Conservation (phyloP, 768 basidiomycete species). For the Suillus sp. region DNA sequence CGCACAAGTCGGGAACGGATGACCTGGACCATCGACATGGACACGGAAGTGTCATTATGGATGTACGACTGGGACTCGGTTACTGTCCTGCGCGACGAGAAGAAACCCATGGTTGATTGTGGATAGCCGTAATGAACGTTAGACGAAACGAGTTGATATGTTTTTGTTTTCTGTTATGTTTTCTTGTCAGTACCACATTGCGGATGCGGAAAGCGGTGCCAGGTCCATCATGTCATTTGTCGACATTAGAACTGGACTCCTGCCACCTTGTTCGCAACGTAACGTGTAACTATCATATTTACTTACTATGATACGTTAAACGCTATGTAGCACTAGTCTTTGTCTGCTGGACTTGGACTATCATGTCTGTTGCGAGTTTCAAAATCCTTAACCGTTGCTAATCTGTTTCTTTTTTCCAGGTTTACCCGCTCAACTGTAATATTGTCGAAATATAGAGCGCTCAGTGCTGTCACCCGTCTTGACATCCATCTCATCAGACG, state of each 20-base stretch:
- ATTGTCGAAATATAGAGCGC: background rate
- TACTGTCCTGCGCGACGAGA: slow-evolving; percentile 27
- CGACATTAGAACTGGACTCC: slow-evolving; percentile 21
- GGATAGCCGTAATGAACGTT: slow-evolving; percentile 5
- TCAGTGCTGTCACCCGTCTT: slow-evolving; percentile 1
- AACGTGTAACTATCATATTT: no score
- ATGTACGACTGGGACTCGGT: slow-evolving; percentile 19
- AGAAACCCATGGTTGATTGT: slow-evolving; percentile 32
- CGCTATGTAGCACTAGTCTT: slow-evolving; percentile 7
- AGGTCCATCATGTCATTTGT: slow-evolving; percentile 15
- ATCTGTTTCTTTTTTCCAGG: background rate
- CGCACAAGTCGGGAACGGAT: slow-evolving; percentile 65
- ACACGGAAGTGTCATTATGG: slow-evolving; percentile 48
- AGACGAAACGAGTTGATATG: slow-evolving; percentile 8
- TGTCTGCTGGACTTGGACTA: slow-evolving; percentile 12
- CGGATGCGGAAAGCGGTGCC: slow-evolving; percentile 24
- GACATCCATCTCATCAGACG: background rate
- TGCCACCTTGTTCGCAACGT: slow-evolving; percentile 25
- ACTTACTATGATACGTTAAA: background rate
- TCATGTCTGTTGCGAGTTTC: background rate
- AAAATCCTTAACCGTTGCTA: background rate
- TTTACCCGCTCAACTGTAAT: background rate
- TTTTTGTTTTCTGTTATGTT: slow-evolving; percentile 8
- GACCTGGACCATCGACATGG: slow-evolving; percentile 40
- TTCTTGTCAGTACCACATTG: slow-evolving; percentile 15